Base-by-base conservation (phyloP, 2,329 filamentous ascomycete genomes). In the Colletotrichum incanum region DNA sequence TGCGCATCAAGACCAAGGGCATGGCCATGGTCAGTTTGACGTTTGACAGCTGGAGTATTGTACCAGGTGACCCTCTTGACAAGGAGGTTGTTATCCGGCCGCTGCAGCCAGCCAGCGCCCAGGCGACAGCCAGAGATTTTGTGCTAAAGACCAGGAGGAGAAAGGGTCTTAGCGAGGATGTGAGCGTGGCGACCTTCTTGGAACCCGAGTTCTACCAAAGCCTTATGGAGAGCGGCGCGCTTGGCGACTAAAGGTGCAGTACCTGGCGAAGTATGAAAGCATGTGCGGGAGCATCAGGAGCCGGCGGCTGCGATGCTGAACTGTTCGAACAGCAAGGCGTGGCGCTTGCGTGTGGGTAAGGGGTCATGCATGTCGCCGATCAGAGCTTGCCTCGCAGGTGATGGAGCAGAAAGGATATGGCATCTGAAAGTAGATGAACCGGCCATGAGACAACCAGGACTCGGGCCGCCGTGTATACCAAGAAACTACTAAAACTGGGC, bases 31-130 rank as follows among this genome's bases (percentile, higher is more conserved):
- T 98, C 65, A 95, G 92, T 77, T 88, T 99, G 45, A 94, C 97
- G 16, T 99, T 99, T 82, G 96, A 99, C 80, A 92, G 94, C 75
- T 99, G 96, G 96, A 95, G 90, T 78, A 94, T 98, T 73, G 96
- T 99, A 1, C 96, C 96, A 1, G 96, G 96, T 67, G 96, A 99
- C 82, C 96, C 96, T 50, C 88, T 99, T 43, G 96, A 99, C 82
- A 93, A 92, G 78, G 93, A 95, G 73, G 92, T 97, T 74, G 91
- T 94, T 75, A 86, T 96, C 67, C 88, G 93, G 61, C 94, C 95
- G 6, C 86, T 99, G 75, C 95, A 98, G 82, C 94, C 95, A 74
- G 96, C 96, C 1, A 90, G 89, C 65, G 93, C 94, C 63, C 94
- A 97, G 85, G 95, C 94, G 28, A 97, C 95, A 60, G 96, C 96